phyloP scores from a whole-genome alignment of 306 rosid species.

The Corylus avellana region DNA sequence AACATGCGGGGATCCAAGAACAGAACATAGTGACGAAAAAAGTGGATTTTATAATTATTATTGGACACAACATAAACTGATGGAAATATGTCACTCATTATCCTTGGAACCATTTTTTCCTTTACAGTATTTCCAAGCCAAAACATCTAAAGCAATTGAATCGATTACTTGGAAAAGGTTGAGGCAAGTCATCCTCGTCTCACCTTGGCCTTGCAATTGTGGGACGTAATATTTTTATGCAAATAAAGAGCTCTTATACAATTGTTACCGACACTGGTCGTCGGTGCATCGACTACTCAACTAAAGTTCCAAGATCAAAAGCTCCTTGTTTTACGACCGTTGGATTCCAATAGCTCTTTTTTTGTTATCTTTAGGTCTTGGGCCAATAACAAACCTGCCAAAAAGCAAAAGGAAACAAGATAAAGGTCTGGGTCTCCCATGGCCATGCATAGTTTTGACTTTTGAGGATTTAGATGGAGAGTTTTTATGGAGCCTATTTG shows the following conservation, averaged over 20 bases:
- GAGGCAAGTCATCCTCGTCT: not conserved
- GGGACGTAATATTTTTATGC: not conserved
- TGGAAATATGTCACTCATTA: too few relatives aligned
- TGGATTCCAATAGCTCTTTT: not conserved
- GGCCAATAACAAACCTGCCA: not conserved
- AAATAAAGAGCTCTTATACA: not conserved
- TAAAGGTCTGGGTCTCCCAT: too few relatives aligned
- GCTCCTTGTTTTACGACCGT: not conserved
- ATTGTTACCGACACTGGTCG: conserved; percentile 19
- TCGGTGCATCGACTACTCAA: not conserved
- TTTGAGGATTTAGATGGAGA: too few relatives aligned
- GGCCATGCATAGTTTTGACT: too few relatives aligned
- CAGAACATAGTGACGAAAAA: not conserved
- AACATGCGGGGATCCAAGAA: not conserved
- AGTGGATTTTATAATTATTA: not conserved
- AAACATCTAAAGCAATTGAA: not conserved
- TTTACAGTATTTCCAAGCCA: too few relatives aligned
- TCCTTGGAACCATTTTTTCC: too few relatives aligned
- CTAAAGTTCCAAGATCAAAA: not conserved
- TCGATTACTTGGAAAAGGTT: not conserved
- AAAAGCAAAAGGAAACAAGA: not conserved
- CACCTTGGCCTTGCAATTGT: not conserved
- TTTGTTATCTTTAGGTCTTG: not conserved
- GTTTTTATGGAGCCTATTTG: too few relatives aligned
- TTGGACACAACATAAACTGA: not conserved